Base-by-base conservation (phyloP, 768 basidiomycete species). In the Rhodocollybia butyracea region DNA sequence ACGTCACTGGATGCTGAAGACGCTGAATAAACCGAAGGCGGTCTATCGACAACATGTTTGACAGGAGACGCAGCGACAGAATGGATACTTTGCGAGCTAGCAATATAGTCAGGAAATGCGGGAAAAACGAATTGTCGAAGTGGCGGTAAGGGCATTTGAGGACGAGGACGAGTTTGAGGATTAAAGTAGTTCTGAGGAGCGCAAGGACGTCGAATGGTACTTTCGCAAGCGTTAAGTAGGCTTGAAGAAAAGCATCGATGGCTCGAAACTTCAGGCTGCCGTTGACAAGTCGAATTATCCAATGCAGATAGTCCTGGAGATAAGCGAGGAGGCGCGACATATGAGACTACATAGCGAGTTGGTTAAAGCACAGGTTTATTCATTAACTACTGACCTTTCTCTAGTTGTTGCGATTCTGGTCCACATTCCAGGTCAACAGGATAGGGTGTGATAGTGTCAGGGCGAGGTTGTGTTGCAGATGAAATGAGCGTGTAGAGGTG, bases 341-440 rank as follows among this genome's bases (percentile, higher is more conserved):
- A 40, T 40, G 19, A 46, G n/a, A 21, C 12, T 19, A 19, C 22
- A 24, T 3, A 15, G 22, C 6, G 36, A 26, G 17, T 26, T 21
- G 26, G n/a, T 3, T 15, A 50, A 17, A 36, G 8, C 11, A 22
- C 15, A 17, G n/a, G 17, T 1, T 8, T 36, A 10, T 4, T 11
- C 12, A 46, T 10, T 12, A 5, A 46, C 3, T 7, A 22, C 34
- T 22, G 13, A 50, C 48, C 22, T 34, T 22, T 31, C 11, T 19
- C 2, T 36, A 22, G 8, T 17, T 50, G 32, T 50, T 26, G 36
- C 8, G 24, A 10, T 21, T 50, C 22, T 15, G 32, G 15, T 22
- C 51, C 51, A 32, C 38, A 53, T 53, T 53, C 51, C 26, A 53
- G 27, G 22, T 53, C 51, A 53, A 17, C 30, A 29, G 40, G 27